A percentile compares a stretch with the other conserved stretches of the same genome.
phyloP scores from a whole-genome alignment of 345 rosid genomes.

The Citrus maxima region DNA sequence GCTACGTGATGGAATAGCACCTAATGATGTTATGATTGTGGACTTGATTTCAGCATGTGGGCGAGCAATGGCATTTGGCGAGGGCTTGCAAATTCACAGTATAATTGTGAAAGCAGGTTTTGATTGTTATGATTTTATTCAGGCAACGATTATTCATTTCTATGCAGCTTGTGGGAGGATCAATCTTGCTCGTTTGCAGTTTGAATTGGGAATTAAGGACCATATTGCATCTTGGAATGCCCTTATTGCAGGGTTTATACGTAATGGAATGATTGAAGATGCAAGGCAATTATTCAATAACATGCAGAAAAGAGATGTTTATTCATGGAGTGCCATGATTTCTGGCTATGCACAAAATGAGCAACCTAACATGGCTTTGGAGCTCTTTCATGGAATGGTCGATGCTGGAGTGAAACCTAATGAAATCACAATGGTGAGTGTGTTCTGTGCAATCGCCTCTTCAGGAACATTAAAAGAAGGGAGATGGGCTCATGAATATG shows the following conservation, averaged over 20 bases:
- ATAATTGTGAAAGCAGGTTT: slow-evolving; percentile 56
- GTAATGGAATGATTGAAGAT: slow-evolving; percentile 54
- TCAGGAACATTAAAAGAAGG: slow-evolving; percentile 63
- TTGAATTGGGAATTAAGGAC: slow-evolving; percentile 45
- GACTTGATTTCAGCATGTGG: slow-evolving; percentile 76
- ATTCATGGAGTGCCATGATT: slow-evolving; percentile 81
- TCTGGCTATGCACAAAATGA: slow-evolving; percentile 62
- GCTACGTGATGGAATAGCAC: slow-evolving; percentile 42
- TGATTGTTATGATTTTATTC: slow-evolving; percentile 56
- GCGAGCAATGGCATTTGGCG: slow-evolving; percentile 27
- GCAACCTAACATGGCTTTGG: slow-evolving; percentile 50
- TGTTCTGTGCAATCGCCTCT: slow-evolving; percentile 66
- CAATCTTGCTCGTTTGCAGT: slow-evolving; percentile 55
- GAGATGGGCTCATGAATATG: slow-evolving; percentile 52
- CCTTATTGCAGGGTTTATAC: slow-evolving; percentile 56
- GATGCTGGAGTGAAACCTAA: slow-evolving; percentile 51
- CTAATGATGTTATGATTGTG: slow-evolving; percentile 67
- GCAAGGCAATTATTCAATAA: slow-evolving; percentile 57
- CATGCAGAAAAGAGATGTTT: slow-evolving; percentile 66
- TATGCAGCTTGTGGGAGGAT: slow-evolving; percentile 56
- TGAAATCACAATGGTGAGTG: slow-evolving; percentile 79
- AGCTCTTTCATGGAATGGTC: slow-evolving; percentile 57
- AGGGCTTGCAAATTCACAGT: slow-evolving; percentile 64
- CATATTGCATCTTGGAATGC: slow-evolving; percentile 68
- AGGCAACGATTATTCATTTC: slow-evolving; percentile 65